Conservation (phyloP, 495 filamentous ascomycete species). For the Penicillium verhagenii region DNA sequence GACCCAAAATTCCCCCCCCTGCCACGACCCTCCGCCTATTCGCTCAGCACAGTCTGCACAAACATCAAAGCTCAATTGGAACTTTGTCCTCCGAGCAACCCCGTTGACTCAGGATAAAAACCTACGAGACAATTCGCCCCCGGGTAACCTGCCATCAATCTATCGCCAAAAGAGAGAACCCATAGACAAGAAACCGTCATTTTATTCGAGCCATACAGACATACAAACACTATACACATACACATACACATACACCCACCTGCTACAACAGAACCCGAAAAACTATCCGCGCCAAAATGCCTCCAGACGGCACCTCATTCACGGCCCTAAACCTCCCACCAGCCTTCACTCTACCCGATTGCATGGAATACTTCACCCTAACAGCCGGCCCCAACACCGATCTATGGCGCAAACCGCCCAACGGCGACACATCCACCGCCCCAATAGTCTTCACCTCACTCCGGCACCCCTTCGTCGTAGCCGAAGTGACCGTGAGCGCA, state of each 20-base stretch:
- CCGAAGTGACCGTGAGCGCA: slow-evolving; percentile 58
- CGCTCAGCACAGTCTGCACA: slow-evolving; percentile 10
- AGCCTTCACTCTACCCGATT: slow-evolving; percentile 46
- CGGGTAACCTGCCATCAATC: not conserved
- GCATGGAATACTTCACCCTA: slow-evolving; percentile 58
- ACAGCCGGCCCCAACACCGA: slow-evolving; percentile 56
- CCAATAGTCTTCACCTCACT: slow-evolving; percentile 58
- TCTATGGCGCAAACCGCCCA: slow-evolving; percentile 54
- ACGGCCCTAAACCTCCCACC: slow-evolving; percentile 50
- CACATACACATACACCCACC: not conserved
- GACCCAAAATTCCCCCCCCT: slow-evolving; percentile 4
- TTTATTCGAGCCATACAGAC: too few species aligned
- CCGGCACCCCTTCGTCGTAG: slow-evolving; percentile 52
- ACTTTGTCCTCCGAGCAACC: not conserved
- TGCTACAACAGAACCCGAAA: not conserved
- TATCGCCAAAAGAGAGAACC: not conserved
- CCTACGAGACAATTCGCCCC: not conserved
- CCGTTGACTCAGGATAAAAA: not conserved
- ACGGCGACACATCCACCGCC: slow-evolving; percentile 54
- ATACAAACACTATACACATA: too few species aligned
- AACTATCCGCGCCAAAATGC: slow-evolving; percentile 27
- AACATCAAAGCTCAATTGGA: slow-evolving; percentile 5
- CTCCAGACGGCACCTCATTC: slow-evolving; percentile 51
- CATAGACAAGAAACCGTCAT: not conserved
- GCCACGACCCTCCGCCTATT: slow-evolving; percentile 5